These are phyloP conservation scores for Pulveroboletus ravenelii DNA, from an alignment of 768 basidiomycete species.

Conservation along the genomic window DNA sequence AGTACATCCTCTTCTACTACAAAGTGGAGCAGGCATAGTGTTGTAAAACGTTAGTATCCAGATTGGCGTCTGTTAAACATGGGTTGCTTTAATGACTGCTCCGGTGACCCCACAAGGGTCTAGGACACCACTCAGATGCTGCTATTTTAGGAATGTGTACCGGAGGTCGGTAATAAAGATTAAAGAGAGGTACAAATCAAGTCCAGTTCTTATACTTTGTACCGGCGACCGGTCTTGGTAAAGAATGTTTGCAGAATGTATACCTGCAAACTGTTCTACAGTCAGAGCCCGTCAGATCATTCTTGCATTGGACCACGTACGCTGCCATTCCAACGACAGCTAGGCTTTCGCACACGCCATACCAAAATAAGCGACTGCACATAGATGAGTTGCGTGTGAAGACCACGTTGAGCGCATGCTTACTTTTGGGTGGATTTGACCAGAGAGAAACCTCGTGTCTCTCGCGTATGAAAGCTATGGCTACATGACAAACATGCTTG, in stretches of 20 bases:
- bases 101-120: background rate
- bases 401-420: constrained; percentile 4
- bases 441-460: constrained; percentile 89
- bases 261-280: constrained; percentile 65
- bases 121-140: background rate
- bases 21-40: too few relatives aligned
- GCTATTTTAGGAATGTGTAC: background rate
- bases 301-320: constrained; percentile 44
- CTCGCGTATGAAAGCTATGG: constrained; percentile 85
- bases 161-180: constrained; percentile 1
- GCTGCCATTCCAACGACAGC: constrained; percentile 82
- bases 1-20: too few relatives aligned
- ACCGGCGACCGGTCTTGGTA: constrained; percentile 84
- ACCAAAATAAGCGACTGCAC: constrained; percentile 87
- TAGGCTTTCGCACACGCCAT: constrained; percentile 74
- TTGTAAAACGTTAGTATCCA: background rate
- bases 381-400: background rate
- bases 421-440: constrained; percentile 89
- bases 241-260: constrained; percentile 96
- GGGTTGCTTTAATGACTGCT: background rate
- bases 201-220: constrained; percentile 62
- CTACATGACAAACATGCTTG: constrained; percentile 1
- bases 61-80: background rate
- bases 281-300: constrained; percentile 7
- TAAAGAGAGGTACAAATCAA: constrained; percentile 8